phyloP scores from a whole-genome alignment of 495 filamentous ascomycete genomes.

The Podospora didyma region DNA sequence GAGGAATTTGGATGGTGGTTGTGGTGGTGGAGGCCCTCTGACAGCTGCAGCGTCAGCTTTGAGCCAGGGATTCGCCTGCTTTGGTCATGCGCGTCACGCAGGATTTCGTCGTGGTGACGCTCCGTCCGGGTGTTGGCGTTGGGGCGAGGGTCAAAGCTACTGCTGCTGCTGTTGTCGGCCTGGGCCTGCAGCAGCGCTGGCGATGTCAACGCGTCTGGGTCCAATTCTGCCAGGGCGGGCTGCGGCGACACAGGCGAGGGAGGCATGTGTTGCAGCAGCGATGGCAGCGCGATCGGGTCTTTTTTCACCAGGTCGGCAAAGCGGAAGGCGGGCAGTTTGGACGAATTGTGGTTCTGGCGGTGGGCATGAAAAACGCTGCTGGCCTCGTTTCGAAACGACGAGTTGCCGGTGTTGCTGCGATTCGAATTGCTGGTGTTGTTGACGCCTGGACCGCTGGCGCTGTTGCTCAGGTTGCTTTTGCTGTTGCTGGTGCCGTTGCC shows the following conservation, averaged over 20 bases:
- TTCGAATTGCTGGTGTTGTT: conserved; percentile 13
- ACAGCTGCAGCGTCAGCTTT: not conserved
- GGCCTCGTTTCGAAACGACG: conserved; percentile 19
- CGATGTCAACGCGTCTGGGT: not conserved
- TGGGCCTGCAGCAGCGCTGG: too few species aligned
- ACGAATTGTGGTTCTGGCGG: conserved; percentile 46
- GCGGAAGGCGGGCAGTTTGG: conserved; percentile 46
- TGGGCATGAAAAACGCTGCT: conserved; percentile 37
- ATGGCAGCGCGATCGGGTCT: conserved; percentile 32
- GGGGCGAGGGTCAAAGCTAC: not conserved
- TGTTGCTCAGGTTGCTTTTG: not conserved
- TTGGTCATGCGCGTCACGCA: conserved; percentile 20
- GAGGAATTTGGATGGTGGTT: conserved; percentile 15
- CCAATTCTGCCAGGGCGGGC: not conserved
- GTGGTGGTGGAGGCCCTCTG: conserved; percentile 22
- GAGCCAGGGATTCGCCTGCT: conserved; percentile 26
- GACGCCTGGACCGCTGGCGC: not conserved
- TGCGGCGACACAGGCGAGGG: conserved; percentile 38
- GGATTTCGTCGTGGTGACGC: conserved; percentile 24
- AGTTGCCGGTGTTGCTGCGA: conserved; percentile 14
- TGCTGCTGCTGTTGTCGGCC: too few species aligned
- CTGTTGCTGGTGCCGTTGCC: not conserved
- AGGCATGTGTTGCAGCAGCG: conserved; percentile 36
- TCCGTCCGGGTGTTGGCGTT: conserved; percentile 9
- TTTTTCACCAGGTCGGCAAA: conserved; percentile 43